These are phyloP conservation scores for Candida saitoana DNA, from an alignment of 805 yeast genomes.

Conservation along the genomic window DNA sequence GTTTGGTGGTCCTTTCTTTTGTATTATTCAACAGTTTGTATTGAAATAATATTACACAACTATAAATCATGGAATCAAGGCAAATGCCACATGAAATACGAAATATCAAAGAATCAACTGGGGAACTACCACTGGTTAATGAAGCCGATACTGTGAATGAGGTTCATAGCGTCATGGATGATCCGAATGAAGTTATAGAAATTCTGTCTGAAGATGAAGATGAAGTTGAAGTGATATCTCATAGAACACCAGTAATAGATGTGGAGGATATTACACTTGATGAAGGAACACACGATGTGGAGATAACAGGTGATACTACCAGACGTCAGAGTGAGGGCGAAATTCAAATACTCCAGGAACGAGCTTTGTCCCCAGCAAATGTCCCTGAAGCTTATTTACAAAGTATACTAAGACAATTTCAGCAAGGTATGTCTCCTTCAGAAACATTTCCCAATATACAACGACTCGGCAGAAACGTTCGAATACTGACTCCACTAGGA, in stretches of 20 bases:
- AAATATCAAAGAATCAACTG: not conserved
- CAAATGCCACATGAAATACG: not conserved
- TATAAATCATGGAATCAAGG: not conserved
- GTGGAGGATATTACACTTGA: not conserved
- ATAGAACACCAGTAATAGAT: slow-evolving; percentile 2
- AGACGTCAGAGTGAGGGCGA: slow-evolving; percentile 2
- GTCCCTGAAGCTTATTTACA: not conserved
- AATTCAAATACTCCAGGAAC: slow-evolving; percentile 4
- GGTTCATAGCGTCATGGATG: not conserved
- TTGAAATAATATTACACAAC: not conserved
- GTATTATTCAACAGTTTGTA: not conserved
- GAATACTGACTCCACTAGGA: slow-evolving; percentile 7
- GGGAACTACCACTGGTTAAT: not conserved
- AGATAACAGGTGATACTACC: not conserved
- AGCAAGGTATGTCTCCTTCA: slow-evolving; percentile 3
- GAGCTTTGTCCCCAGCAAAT: not conserved
- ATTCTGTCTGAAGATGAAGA: slow-evolving; percentile 8
- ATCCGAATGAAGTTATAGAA: slow-evolving; percentile 4
- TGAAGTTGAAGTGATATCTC: slow-evolving; percentile 5
- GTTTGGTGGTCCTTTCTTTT: not conserved
- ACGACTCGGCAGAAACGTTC: not conserved
- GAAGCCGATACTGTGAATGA: not conserved
- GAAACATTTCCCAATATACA: not conserved
- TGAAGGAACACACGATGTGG: not conserved
- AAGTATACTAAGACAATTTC: not conserved